phyloP scores from a whole-genome alignment of 345 rosid genomes.

The Stellera chamaejasme region DNA sequence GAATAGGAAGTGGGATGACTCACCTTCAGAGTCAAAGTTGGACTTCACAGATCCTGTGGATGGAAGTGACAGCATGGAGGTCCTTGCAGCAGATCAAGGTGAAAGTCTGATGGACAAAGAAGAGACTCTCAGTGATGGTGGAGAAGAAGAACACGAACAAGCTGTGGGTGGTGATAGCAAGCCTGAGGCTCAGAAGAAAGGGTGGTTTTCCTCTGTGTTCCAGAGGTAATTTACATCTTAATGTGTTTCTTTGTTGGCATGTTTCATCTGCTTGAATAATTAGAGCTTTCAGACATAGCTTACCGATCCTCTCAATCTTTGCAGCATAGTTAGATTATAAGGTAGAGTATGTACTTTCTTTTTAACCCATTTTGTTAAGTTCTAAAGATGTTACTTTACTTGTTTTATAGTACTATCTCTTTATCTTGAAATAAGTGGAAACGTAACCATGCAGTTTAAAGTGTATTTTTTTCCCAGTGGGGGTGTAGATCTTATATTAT shows the following conservation, averaged over 20 bases:
- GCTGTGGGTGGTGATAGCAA: slow-evolving; percentile 52
- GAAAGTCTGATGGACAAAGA: slow-evolving; percentile 99
- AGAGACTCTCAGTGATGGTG: slow-evolving; percentile 85
- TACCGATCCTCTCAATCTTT: no score
- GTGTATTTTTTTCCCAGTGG: no score
- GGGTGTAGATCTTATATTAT: neutral
- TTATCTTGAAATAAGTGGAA: no score
- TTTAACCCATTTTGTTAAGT: no score
- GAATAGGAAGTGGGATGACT: slow-evolving; percentile 94
- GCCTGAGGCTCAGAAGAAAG: slow-evolving; percentile 72
- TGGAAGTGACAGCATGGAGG: slow-evolving; percentile 39
- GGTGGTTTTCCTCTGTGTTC: slow-evolving; percentile 97
- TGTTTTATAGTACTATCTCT: no score
- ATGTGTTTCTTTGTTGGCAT: no score
- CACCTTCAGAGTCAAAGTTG: slow-evolving; percentile 60
- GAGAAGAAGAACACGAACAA: slow-evolving; percentile 70
- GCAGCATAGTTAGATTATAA: no score
- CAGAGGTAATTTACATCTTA: slow-evolving; percentile 50
- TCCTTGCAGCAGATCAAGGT: slow-evolving; percentile 75
- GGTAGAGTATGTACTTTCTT: no score
- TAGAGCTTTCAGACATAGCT: no score
- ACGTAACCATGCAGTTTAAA: no score
- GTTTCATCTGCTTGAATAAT: no score
- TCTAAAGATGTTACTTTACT: no score
- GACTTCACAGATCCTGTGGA: slow-evolving; percentile 74